These are phyloP conservation scores for Thelonectria blattea DNA, from an alignment of 2,329 filamentous ascomycete species.

Conservation along the genomic window DNA sequence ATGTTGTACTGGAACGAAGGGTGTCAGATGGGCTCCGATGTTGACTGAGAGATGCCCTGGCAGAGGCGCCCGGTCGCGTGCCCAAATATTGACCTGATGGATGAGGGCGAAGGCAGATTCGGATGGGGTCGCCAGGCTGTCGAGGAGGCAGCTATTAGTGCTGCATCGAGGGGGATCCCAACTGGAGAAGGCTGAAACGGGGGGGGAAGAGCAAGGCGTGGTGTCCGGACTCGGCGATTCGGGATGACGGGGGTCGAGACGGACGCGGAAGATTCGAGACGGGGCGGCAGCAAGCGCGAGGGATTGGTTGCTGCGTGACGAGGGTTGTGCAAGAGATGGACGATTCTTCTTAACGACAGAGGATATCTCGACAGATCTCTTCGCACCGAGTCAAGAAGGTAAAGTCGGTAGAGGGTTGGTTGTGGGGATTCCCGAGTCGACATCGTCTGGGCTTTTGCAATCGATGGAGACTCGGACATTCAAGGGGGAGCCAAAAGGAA, in stretches of 20 bases:
- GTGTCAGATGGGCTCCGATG: constrained; percentile 39
- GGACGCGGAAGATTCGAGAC: neutral
- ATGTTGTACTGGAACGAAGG: constrained; percentile 36
- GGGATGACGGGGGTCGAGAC: constrained; percentile 11
- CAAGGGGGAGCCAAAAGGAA: constrained; percentile 25
- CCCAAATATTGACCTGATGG: constrained; percentile 17
- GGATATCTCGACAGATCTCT: constrained; percentile 14
- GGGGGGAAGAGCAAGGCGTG: constrained; percentile 22
- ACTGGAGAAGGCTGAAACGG: constrained; percentile 23
- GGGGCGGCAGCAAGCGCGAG: constrained; percentile 2
- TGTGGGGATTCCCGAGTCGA: constrained; percentile 29
- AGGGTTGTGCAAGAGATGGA: too few relatives aligned
- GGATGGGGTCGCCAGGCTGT: constrained; percentile 23
- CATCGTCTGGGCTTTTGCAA: constrained; percentile 19
- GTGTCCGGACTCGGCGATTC: constrained; percentile 12
- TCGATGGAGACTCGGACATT: constrained; percentile 32
- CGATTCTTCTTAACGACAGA: too few relatives aligned
- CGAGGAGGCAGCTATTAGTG: constrained; percentile 26
- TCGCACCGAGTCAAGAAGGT: constrained; percentile 14
- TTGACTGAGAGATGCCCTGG: constrained; percentile 30
- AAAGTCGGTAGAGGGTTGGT: constrained; percentile 25
- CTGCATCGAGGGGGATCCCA: constrained; percentile 38
- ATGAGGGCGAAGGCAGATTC: constrained; percentile 13
- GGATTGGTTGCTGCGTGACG: constrained; percentile 7
- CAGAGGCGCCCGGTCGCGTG: constrained; percentile 31